Base-by-base conservation (phyloP, 1,284 basidiomycete species). In the Puccinia polysora region DNA sequence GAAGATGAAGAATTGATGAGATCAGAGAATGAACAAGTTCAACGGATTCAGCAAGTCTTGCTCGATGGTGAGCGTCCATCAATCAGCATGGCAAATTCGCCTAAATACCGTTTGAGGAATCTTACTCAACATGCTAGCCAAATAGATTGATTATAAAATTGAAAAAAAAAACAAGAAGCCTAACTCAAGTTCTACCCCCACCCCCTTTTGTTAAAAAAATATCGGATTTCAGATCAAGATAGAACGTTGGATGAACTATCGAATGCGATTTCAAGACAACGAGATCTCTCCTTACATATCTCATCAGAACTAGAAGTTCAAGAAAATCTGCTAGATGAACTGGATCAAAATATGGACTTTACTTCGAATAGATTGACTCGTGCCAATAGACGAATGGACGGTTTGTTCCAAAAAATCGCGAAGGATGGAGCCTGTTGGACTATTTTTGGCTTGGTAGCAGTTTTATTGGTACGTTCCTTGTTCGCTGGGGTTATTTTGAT, bases 381-480 rank as follows among this genome's bases (percentile, higher is more conserved):
- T 14, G 60, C 69, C 10, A 72, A 72, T 40, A 53, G 34, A 8
- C 18, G 40, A 25, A 71, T 71, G 68, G 58, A 71, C 18, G 47
- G 30, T 50, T 10, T 72, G 43, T 64, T 64, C 43, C 49, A 49
- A 6, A 72, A 64, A 38, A 72, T 72, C 14, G 69, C 69, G 6
- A 62, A 60, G 47, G 69, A 72, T 58, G 69, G 69, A 20, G 60
- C 69, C 25, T 72, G 69, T 56, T 72, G 69, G 69, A 72, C 60
- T 4, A 72, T 72, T 20, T 63, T 72, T 28, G 69, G 69, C 14
- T 49, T 72, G 18, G 69, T 72, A 14, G 60, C 59, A 34, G 15
- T 72, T 28, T 34, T 72, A 32, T 62, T 72, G 40, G 69, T 72
- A 12, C 7, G 59, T 52, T 38, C 1, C 8, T 53, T 49, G 18